phyloP scores from a whole-genome alignment of 1,284 basidiomycete species.

The Fomitopsis betulina region DNA sequence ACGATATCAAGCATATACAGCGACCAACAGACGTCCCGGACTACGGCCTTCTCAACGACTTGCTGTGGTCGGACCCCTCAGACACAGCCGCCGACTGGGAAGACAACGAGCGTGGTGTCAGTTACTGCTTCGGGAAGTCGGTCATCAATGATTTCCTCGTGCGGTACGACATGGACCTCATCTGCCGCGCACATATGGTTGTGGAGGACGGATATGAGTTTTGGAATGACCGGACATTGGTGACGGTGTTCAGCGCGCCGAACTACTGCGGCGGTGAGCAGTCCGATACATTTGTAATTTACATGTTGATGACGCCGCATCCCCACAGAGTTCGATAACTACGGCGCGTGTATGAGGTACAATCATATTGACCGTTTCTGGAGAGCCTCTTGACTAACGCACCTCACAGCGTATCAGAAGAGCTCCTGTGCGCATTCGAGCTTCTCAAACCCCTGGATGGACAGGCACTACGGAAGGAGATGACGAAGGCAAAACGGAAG shows the following conservation, averaged over 20 bases:
- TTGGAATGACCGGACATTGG: slow-evolving; percentile 98
- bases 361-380: not conserved
- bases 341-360: slow-evolving; percentile 91
- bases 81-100: slow-evolving; percentile 99
- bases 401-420: slow-evolving; percentile 83
- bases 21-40: slow-evolving; percentile 99
- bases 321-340: slow-evolving; percentile 89
- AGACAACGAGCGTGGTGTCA: slow-evolving; percentile 99
- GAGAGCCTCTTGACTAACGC: not conserved
- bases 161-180: slow-evolving; percentile 96
- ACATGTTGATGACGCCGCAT: slow-evolving; percentile 7
- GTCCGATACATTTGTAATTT: not conserved
- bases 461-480: slow-evolving; percentile 94
- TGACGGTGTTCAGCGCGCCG: slow-evolving; percentile 98
- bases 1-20: slow-evolving; percentile 97
- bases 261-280: slow-evolving; percentile 94
- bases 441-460: slow-evolving; percentile 95
- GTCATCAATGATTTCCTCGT: slow-evolving; percentile 96
- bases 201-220: slow-evolving; percentile 99
- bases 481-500: slow-evolving; percentile 98
- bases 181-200: slow-evolving; percentile 99
- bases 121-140: slow-evolving; percentile 98
- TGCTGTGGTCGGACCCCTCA: slow-evolving; percentile 98
- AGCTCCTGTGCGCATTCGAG: slow-evolving; percentile 96
- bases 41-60: slow-evolving; percentile 95